Conservation (phyloP, 2,329 filamentous ascomycete genomes). For the Penicillium sp. region DNA sequence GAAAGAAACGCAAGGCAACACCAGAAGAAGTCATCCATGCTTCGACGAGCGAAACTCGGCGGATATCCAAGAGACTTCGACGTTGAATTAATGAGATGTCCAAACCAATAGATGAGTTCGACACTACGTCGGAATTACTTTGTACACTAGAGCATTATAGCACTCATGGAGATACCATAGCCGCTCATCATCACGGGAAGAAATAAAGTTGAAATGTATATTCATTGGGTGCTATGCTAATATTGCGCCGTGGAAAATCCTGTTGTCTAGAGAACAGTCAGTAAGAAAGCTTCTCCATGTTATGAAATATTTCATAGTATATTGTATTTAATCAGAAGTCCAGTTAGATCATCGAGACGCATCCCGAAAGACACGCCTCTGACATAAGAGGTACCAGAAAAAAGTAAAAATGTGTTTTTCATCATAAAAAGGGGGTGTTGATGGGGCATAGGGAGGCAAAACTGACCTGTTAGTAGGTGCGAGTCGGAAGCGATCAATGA, state of each 20-base stretch:
- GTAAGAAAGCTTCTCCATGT: constrained; percentile 16
- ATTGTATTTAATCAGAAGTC: constrained; percentile 68
- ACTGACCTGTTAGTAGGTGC: constrained; percentile 27
- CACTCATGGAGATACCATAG: neutral
- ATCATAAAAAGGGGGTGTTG: constrained; percentile 40
- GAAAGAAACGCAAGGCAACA: constrained; percentile 18
- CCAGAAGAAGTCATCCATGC: constrained; percentile 19
- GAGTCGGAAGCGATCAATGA: neutral
- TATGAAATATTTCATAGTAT: constrained; percentile 2
- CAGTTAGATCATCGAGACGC: constrained; percentile 74
- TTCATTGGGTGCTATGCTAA: neutral
- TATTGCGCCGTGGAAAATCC: neutral
- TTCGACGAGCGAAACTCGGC: constrained; percentile 26
- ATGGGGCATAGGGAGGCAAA: constrained; percentile 25
- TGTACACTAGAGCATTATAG: constrained; percentile 1
- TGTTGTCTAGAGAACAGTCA: constrained; percentile 18
- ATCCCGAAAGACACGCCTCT: constrained; percentile 50
- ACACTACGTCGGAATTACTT: neutral
- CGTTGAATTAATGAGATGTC: constrained; percentile 1
- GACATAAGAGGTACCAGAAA: constrained; percentile 99
- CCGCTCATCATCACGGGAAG: neutral
- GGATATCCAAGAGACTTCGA: constrained; percentile 33
- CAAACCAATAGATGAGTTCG: neutral
- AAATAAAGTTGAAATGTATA: neutral
- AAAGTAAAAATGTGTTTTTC: constrained; percentile 68